Percentiles rank a stretch among this genome's conserved stretches.
Evolutionary conservation across 768 basidiomycete species (phyloP).

Genomic region (Tubosaeta sp.): DNA sequence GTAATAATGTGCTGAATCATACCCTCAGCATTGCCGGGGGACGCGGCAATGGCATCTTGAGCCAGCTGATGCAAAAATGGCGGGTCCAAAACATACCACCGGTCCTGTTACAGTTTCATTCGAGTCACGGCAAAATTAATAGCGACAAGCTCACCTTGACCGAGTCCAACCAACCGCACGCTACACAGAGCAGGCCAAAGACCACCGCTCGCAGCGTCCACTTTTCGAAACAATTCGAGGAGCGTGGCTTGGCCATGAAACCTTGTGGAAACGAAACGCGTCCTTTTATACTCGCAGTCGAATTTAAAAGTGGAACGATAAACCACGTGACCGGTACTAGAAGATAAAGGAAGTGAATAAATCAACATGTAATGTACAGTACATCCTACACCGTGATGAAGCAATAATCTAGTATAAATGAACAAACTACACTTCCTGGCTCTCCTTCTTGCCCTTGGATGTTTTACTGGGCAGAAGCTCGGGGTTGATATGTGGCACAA

Average conservation of each 20-base stretch:
- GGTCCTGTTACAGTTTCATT: conserved; percentile 44
- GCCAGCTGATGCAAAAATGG: conserved; percentile 67
- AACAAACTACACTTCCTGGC: conserved; percentile 39
- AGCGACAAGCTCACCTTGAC: conserved; percentile 49
- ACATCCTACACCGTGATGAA: conserved; percentile 24
- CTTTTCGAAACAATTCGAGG: conserved; percentile 20
- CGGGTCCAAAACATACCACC: conserved; percentile 87
- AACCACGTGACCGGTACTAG: not conserved
- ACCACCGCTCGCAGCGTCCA: conserved; percentile 31
- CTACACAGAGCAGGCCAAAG: conserved; percentile 27
- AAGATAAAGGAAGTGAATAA: conserved; percentile 17
- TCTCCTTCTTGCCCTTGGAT: conserved; percentile 49
- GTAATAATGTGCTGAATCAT: conserved; percentile 81
- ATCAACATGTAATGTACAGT: conserved; percentile 32
- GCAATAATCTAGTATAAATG: conserved; percentile 11
- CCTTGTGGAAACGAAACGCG: conserved; percentile 4
- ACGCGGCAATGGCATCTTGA: conserved; percentile 63
- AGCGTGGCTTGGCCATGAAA: conserved; percentile 17
- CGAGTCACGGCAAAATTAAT: not conserved
- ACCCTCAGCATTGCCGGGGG: conserved; percentile 59
- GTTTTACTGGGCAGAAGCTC: conserved; percentile 52
- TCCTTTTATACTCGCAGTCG: too few species aligned
- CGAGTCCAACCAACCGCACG: conserved; percentile 52
- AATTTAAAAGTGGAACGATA: not conserved
- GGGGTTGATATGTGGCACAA: conserved; percentile 48